Conservation (phyloP, 2,329 filamentous ascomycete species). For the Xylariomycetidae sp. region DNA sequence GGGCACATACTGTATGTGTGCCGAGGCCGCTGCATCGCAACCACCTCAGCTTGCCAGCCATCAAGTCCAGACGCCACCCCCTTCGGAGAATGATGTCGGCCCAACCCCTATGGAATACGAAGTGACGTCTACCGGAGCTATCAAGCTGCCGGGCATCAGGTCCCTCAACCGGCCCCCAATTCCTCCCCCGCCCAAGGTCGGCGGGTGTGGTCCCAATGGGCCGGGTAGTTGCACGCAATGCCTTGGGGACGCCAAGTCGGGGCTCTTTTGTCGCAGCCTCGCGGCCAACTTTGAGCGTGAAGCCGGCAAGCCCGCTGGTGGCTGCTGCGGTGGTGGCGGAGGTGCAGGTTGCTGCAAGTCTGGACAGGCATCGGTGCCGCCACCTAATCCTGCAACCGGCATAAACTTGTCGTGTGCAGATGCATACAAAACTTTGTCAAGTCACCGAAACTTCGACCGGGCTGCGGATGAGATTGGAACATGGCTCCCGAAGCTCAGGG, state of each 20-base stretch:
- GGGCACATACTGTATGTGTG: conserved; percentile 76
- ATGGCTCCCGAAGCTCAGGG: conserved; percentile 69
- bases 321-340: conserved; percentile 57
- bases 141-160: conserved; percentile 49
- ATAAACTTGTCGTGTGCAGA: conserved; percentile 68
- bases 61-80: conserved; percentile 52
- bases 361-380: conserved; percentile 19
- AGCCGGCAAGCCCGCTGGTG: conserved; percentile 28
- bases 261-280: conserved; percentile 76
- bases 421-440: conserved; percentile 71
- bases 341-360: conserved; percentile 58
- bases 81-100: conserved; percentile 54
- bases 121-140: conserved; percentile 52
- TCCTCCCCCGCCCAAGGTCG: conserved; percentile 21
- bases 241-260: conserved; percentile 69
- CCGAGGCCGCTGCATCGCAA: conserved; percentile 45
- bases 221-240: conserved; percentile 78
- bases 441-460: conserved; percentile 68
- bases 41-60: conserved; percentile 35
- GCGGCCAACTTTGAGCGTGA: conserved; percentile 56
- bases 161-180: conserved; percentile 26
- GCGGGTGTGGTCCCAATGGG: conserved; percentile 57
- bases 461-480: conserved; percentile 68
- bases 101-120: conserved; percentile 53
- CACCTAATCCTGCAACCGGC: conserved; percentile 27